Percentiles rank a stretch among this genome's conserved stretches.
These are phyloP conservation scores for Pseudohalonectria lignicola DNA, from an alignment of 2,329 filamentous ascomycete species.

Conservation along the genomic window DNA sequence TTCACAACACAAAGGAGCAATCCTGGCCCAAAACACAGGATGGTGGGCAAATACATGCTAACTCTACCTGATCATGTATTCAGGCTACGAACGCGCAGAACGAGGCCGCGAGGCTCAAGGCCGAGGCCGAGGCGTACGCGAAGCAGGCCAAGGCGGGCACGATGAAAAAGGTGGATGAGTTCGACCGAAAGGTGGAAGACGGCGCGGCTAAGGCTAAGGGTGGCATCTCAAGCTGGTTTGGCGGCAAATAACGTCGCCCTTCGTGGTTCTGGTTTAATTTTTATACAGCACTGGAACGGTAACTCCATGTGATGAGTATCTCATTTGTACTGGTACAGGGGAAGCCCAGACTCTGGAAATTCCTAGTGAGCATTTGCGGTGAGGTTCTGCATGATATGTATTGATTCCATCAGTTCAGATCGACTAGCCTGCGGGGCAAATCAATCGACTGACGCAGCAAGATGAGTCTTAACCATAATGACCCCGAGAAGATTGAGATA, in stretches of 20 bases:
- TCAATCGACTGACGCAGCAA: too few species aligned
- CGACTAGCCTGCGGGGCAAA: too few species aligned
- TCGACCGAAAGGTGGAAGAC: slow-evolving; percentile 73
- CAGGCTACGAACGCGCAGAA: slow-evolving; percentile 53
- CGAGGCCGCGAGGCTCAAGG: slow-evolving; percentile 51
- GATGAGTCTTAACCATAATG: too few species aligned
- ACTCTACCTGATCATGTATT: background rate
- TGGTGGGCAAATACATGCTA: too few species aligned
- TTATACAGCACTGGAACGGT: background rate
- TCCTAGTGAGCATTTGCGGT: too few species aligned
- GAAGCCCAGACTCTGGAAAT: too few species aligned
- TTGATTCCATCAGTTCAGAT: too few species aligned
- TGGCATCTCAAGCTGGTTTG: slow-evolving; percentile 78
- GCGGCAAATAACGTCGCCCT: slow-evolving; percentile 38
- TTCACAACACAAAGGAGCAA: too few species aligned
- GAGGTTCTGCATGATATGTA: too few species aligned
- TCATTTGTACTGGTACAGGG: too few species aligned
- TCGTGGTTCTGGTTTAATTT: background rate
- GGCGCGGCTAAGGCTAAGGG: slow-evolving; percentile 74
- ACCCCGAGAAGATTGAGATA: too few species aligned
- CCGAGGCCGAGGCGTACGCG: slow-evolving; percentile 45
- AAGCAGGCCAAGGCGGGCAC: slow-evolving; percentile 54
- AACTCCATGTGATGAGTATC: too few species aligned
- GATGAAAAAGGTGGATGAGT: slow-evolving; percentile 66
- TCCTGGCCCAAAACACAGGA: background rate